Base-by-base conservation (phyloP, 192 early-diverging fungal genomes). In the Diversispora eburnea region DNA sequence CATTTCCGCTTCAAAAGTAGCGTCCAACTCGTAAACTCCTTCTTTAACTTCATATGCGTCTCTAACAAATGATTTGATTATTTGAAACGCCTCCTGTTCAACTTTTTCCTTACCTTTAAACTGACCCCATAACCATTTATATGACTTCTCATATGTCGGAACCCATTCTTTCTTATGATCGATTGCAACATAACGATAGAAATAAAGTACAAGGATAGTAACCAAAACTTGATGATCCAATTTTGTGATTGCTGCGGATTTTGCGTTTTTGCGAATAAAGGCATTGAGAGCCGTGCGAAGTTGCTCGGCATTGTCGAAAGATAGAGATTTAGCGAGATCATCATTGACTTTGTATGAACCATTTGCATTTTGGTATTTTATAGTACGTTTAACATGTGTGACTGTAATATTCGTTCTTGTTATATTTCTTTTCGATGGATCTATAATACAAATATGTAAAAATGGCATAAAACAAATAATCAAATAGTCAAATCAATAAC, bases 71-170 rank as follows among this genome's bases (percentile, higher is more conserved):
- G 41, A 47, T 48, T 49, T 42, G 39, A 73, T 39, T 12, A 73
- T 20, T 20, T 17, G 5, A 55, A 73, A 61, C 3, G 58, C 57
- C 17, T 73, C 71, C 20, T 42, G 19, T 62, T 73, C 71, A 61
- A 73, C 13, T 17, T 5, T 6, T 47, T 61, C 71, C 39, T 62
- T 73, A 3, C 46, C 48, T 48, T 62, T 47, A 17, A 73, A 73
- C 62, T 73, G 71, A 15, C 10, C 71, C 71, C 71, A 73, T 57
- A 62, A 42, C 71, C 71, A 73, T 58, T 7, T 25, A 22, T 73
- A 73, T 62, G 71, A 15, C 3, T 5, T 62, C 51, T 49, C 42
- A 49, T 73, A 73, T 15, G 42, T 25, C 6, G 8, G 8, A 5
- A 62, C 19, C 71, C 71, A 73, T 39, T 39, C 48, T 1, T 22